Percentiles rank a stretch among this genome's conserved stretches.
Evolutionary conservation across 176 grass and related monocot genomes (phyloP).

Genomic region (Saccharum spontaneum): DNA sequence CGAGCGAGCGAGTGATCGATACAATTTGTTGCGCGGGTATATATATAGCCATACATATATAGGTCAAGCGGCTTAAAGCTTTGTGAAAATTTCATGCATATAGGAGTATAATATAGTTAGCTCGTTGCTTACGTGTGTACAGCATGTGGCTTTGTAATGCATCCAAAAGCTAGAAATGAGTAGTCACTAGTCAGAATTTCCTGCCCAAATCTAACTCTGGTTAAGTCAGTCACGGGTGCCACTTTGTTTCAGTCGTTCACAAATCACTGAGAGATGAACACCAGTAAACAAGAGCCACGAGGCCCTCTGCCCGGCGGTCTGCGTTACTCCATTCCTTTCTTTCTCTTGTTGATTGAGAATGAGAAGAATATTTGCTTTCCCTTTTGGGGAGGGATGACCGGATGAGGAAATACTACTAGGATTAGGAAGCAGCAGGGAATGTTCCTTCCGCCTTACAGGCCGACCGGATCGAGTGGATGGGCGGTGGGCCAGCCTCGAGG

Average conservation of each 20-base stretch:
- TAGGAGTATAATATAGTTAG: too few relatives aligned
- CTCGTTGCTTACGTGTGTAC: not conserved
- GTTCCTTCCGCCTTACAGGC: not conserved
- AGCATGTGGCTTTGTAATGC: not conserved
- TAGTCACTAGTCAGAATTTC: not conserved
- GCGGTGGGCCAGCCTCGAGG: not conserved
- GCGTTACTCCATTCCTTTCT: not conserved
- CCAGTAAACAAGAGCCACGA: not conserved
- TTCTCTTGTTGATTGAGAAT: too few relatives aligned
- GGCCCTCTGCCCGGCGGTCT: not conserved
- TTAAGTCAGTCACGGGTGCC: not conserved
- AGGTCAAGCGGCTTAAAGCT: too few relatives aligned
- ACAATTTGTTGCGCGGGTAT: too few relatives aligned
- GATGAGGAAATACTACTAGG: not conserved
- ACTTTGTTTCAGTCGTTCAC: not conserved
- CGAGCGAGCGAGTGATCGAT: too few relatives aligned
- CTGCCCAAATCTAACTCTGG: not conserved
- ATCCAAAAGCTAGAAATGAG: not conserved
- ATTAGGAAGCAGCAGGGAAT: not conserved
- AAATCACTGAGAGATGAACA: not conserved
- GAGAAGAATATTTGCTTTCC: not conserved
- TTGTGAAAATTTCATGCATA: too few relatives aligned
- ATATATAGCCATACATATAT: too few relatives aligned
- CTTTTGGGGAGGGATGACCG: not conserved
- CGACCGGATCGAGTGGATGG: not conserved